Percentiles rank a stretch among this genome's conserved stretches.
Evolutionary conservation across 2,329 filamentous ascomycete species (phyloP).

Genomic region (Fusarium phyllophilum): DNA sequence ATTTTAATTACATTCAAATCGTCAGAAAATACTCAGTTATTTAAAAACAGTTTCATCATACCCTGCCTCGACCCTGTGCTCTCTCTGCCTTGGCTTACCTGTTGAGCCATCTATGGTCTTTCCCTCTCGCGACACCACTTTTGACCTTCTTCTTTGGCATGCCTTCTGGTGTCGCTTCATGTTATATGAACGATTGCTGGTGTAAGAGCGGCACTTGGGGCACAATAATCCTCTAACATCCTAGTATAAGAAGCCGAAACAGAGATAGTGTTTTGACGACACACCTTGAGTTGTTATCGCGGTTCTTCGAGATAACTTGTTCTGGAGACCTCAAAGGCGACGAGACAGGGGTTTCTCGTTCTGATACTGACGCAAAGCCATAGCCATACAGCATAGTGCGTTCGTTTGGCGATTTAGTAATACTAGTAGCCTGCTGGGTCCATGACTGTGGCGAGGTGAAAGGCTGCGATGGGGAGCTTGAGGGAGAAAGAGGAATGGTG

Average conservation of each 20-base stretch:
- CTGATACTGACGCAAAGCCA: neutral
- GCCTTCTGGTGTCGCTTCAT: rapidly evolving
- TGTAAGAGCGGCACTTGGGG: rapidly evolving
- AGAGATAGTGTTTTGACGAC: rapidly evolving
- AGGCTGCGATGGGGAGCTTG: neutral
- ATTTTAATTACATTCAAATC: no score
- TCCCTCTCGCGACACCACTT: rapidly evolving
- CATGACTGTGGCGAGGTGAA: no score
- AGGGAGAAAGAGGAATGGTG: no score
- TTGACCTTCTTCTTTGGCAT: neutral
- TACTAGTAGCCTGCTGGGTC: rapidly evolving
- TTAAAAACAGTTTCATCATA: no score
- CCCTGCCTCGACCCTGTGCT: no score
- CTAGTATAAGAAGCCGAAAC: rapidly evolving
- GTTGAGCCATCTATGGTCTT: no score
- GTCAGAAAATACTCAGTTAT: no score
- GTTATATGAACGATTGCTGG: neutral
- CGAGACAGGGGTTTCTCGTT: rapidly evolving
- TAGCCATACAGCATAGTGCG: rapidly evolving
- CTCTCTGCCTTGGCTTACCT: no score
- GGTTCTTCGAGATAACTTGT: neutral
- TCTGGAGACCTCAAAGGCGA: rapidly evolving
- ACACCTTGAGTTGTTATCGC: neutral
- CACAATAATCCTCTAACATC: rapidly evolving
- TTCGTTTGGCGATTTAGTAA: neutral